Conservation (phyloP, 768 basidiomycete species). For the Podaxis mareebaensis region DNA sequence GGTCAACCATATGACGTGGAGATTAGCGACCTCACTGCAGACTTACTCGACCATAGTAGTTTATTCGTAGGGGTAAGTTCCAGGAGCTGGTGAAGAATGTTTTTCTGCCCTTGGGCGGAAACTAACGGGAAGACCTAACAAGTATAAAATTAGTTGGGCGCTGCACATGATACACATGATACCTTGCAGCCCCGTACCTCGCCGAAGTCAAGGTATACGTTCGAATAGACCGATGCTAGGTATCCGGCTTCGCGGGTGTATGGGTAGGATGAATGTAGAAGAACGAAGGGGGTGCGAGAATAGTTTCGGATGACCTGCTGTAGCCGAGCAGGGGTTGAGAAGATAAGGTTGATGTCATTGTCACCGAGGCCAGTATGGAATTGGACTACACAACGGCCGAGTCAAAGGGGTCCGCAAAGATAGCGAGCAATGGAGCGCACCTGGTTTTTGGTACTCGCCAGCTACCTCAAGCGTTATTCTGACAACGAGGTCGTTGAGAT, state of each 20-base stretch:
- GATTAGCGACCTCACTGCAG: background rate
- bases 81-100: slow-evolving; percentile 59
- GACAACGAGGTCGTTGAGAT: slow-evolving; percentile 69
- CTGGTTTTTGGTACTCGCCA: slow-evolving; percentile 55
- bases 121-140: slow-evolving; percentile 66
- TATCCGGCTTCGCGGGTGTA: slow-evolving; percentile 80
- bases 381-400: slow-evolving; percentile 52
- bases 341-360: slow-evolving; percentile 59
- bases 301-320: slow-evolving; percentile 68
- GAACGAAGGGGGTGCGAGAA: slow-evolving; percentile 59
- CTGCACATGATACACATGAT: background rate
- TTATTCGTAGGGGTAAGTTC: slow-evolving; percentile 79
- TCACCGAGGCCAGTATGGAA: slow-evolving; percentile 86
- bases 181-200: slow-evolving; percentile 39
- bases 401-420: background rate
- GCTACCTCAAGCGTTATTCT: slow-evolving; percentile 54
- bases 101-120: slow-evolving; percentile 61
- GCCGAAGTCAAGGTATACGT: slow-evolving; percentile 81
- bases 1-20: background rate
- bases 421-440: slow-evolving; percentile 33
- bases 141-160: background rate
- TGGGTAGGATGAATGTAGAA: slow-evolving; percentile 79
- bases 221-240: slow-evolving; percentile 66
- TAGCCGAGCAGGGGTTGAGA: slow-evolving; percentile 64
- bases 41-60: slow-evolving; percentile 78